A percentile compares a stretch with the other conserved stretches of the same genome.
Evolutionary conservation across 352 stramenopile genomes (phyloP).

Genomic region (Pythium plurisporium): DNA sequence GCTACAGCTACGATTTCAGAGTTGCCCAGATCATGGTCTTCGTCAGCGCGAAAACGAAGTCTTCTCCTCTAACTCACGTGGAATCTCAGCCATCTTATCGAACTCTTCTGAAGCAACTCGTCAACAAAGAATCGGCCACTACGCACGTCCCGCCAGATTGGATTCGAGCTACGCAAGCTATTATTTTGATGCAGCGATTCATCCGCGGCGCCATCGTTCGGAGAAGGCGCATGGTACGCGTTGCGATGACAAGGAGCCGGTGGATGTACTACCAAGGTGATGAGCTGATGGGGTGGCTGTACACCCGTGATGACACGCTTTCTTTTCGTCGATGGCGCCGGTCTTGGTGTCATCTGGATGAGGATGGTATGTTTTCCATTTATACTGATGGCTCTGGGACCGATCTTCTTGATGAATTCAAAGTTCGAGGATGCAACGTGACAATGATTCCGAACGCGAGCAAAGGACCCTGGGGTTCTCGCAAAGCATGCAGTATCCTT

Average conservation of each 20-base stretch:
- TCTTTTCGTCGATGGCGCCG: conserved; percentile 81
- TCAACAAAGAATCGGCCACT: conserved; percentile 48
- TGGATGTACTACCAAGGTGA: conserved; percentile 56
- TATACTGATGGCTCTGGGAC: conserved; percentile 66
- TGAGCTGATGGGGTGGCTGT: conserved; percentile 81
- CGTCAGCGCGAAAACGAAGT: conserved; percentile 52
- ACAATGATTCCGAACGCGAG: conserved; percentile 51
- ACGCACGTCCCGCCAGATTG: conserved; percentile 53
- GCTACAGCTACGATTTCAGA: conserved; percentile 75
- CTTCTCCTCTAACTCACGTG: conserved; percentile 15
- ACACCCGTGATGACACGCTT: conserved; percentile 74
- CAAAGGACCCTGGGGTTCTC: conserved; percentile 44
- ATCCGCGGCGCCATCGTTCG: conserved; percentile 73
- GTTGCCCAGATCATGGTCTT: conserved; percentile 65
- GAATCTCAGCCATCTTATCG: conserved; percentile 66
- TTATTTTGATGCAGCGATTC: conserved; percentile 76
- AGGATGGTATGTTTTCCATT: conserved; percentile 62
- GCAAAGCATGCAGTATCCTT: conserved; percentile 36
- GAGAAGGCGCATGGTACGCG: conserved; percentile 54
- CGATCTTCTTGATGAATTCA: conserved; percentile 65
- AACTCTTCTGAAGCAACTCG: conserved; percentile 65
- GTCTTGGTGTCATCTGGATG: conserved; percentile 75
- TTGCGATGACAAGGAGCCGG: conserved; percentile 46
- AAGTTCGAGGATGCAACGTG: conserved; percentile 54
- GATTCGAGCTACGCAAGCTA: conserved; percentile 62